Conservation (phyloP, 2,329 filamentous ascomycete species). For the Mollisia scopiformis region DNA sequence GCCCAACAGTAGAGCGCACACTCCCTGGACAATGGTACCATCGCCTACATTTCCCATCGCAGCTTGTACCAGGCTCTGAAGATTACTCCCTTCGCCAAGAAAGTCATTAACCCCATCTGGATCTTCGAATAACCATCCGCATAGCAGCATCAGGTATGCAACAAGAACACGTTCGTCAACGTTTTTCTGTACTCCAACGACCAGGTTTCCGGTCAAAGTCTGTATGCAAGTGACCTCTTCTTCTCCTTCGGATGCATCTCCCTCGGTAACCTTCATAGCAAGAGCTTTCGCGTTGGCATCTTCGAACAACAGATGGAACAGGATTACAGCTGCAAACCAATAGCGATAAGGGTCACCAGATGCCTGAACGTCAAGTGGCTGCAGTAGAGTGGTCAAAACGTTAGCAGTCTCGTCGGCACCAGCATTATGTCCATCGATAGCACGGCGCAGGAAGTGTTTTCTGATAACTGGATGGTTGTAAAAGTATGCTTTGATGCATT, state of each 20-base stretch:
- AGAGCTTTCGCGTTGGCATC: slow-evolving; percentile 77
- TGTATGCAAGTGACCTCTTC: slow-evolving; percentile 96
- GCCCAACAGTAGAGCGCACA: slow-evolving; percentile 83
- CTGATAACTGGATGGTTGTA: slow-evolving; percentile 79
- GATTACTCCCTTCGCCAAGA: slow-evolving; percentile 85
- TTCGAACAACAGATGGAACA: slow-evolving; percentile 84
- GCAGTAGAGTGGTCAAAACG: slow-evolving; percentile 80
- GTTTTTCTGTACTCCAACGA: slow-evolving; percentile 73
- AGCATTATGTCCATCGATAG: slow-evolving; percentile 82
- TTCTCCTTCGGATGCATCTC: slow-evolving; percentile 85
- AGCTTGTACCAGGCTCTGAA: slow-evolving; percentile 82
- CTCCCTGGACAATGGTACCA: slow-evolving; percentile 73
- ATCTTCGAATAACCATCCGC: slow-evolving; percentile 91
- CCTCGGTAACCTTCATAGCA: slow-evolving; percentile 83
- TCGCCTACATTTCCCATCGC: slow-evolving; percentile 61
- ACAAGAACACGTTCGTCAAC: slow-evolving; percentile 80
- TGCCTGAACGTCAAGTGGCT: slow-evolving; percentile 62
- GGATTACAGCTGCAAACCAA: slow-evolving; percentile 87
- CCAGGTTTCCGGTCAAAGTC: slow-evolving; percentile 82
- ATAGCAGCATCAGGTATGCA: slow-evolving; percentile 87
- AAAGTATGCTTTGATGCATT: slow-evolving; percentile 93
- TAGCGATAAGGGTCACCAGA: slow-evolving; percentile 80
- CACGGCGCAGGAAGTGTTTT: slow-evolving; percentile 82
- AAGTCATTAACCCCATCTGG: slow-evolving; percentile 92
- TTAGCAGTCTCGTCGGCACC: slow-evolving; percentile 85